A percentile compares a stretch with the other conserved stretches of the same genome.
Evolutionary conservation across 208 protist genomes (phyloP).

Genomic region (Leishmania arabica): DNA sequence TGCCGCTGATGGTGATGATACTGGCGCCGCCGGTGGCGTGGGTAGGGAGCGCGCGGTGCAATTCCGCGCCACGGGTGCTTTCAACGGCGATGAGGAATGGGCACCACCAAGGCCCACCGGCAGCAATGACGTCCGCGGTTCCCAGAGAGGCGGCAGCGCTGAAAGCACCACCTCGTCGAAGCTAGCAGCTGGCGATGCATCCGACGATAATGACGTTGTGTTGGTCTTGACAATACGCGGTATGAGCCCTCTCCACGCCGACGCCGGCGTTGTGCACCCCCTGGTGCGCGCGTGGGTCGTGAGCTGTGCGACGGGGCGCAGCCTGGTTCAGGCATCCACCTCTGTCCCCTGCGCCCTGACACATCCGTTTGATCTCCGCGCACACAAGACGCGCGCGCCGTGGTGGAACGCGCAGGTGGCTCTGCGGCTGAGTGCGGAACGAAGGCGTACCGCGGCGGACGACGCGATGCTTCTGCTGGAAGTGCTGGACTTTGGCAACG

Average conservation of each 20-base stretch:
- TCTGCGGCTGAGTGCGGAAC: conserved; percentile 35
- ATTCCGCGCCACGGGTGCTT: conserved; percentile 34
- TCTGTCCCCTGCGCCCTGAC: conserved; percentile 57
- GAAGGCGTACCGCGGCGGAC: conserved; percentile 12
- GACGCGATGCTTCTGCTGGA: conserved; percentile 76
- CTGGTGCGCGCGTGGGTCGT: conserved; percentile 87
- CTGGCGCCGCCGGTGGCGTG: neutral
- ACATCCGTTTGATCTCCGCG: conserved; percentile 76
- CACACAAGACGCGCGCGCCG: conserved; percentile 55
- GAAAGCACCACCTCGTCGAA: neutral
- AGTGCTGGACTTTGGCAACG: conserved; percentile 73
- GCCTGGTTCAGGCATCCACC: conserved; percentile 30
- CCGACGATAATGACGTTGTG: neutral
- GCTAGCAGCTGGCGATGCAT: neutral
- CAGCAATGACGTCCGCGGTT: neutral
- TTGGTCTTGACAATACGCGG: conserved; percentile 59
- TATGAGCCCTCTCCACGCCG: conserved; percentile 77
- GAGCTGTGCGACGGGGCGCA: conserved; percentile 57
- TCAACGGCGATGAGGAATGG: conserved; percentile 16
- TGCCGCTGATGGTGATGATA: neutral
- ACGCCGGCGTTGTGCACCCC: conserved; percentile 68
- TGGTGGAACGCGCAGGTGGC: conserved; percentile 73
- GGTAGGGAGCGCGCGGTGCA: conserved; percentile 2
- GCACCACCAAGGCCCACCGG: neutral
- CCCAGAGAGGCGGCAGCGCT: neutral